phyloP scores from a whole-genome alignment of 805 yeast species.

The Sugiyamaella smithiae region DNA sequence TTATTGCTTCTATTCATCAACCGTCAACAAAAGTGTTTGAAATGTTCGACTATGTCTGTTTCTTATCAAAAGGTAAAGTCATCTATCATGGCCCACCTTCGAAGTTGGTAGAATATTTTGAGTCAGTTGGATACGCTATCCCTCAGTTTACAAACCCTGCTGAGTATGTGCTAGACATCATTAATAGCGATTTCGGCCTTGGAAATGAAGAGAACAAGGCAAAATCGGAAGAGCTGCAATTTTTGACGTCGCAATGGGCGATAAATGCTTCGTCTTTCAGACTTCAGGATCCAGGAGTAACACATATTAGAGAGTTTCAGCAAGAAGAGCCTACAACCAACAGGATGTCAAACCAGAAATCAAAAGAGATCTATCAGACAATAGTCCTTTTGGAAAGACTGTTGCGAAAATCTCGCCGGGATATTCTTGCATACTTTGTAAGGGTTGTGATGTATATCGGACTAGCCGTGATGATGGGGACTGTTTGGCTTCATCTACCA shows the following conservation, averaged over 20 bases:
- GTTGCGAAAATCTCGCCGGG: conserved; percentile 37
- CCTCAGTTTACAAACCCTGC: conserved; percentile 61
- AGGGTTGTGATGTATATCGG: conserved; percentile 41
- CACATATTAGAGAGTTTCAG: not conserved
- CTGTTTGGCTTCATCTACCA: conserved; percentile 37
- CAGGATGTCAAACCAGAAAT: not conserved
- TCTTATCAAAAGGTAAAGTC: conserved; percentile 69
- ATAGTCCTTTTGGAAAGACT: conserved; percentile 30
- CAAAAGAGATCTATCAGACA: conserved; percentile 27
- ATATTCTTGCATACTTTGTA: conserved; percentile 39
- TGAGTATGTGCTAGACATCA: conserved; percentile 64
- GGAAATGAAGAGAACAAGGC: not conserved
- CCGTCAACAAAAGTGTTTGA: conserved; percentile 65
- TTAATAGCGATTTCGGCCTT: conserved; percentile 73
- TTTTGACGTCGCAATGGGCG: not conserved
- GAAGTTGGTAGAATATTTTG: conserved; percentile 46
- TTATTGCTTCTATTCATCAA: conserved; percentile 63
- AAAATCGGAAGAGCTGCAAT: not conserved
- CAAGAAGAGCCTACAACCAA: not conserved
- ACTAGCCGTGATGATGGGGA: conserved; percentile 43
- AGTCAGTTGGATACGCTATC: conserved; percentile 66
- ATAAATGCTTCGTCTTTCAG: not conserved
- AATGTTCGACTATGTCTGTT: conserved; percentile 60
- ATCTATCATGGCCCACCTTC: conserved; percentile 68
- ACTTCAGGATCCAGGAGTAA: too few species aligned